These are phyloP conservation scores for Colletotrichum somersetense DNA, from an alignment of 2,329 filamentous ascomycete genomes.

Conservation along the genomic window DNA sequence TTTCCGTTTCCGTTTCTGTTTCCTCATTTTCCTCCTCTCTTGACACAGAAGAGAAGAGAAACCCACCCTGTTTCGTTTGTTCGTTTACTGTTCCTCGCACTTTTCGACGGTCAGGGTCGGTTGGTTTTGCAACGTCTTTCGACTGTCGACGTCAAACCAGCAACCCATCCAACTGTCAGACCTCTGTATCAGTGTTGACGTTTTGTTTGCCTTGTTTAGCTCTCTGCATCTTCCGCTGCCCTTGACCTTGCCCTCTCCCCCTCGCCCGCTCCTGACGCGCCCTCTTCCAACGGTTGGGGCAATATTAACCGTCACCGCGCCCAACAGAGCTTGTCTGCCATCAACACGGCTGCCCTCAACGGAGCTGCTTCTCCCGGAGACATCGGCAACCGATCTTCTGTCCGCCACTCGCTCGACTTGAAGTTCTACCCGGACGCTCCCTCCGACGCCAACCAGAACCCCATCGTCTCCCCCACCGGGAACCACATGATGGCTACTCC, in stretches of 20 bases:
- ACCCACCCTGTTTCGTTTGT: conserved; percentile 21
- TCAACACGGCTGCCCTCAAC: conserved; percentile 55
- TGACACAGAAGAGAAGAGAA: background rate
- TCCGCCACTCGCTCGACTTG: conserved; percentile 70
- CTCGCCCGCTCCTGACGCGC: conserved; percentile 71
- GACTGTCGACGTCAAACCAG: conserved; percentile 24
- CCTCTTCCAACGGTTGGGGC: conserved; percentile 67
- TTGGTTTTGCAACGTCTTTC: conserved; percentile 28
- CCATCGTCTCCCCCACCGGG: conserved; percentile 60
- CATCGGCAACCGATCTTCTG: conserved; percentile 60
- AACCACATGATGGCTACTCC: conserved; percentile 71
- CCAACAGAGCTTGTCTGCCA: conserved; percentile 68
- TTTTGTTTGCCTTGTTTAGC: conserved; percentile 61
- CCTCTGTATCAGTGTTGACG: conserved; percentile 48
- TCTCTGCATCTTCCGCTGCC: conserved; percentile 84
- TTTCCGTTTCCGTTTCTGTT: background rate
- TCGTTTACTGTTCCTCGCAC: conserved; percentile 12
- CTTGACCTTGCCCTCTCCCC: conserved; percentile 82
- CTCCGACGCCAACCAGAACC: conserved; percentile 51
- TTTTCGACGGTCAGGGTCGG: conserved; percentile 19
- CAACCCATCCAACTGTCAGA: conserved; percentile 42
- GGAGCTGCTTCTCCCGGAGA: conserved; percentile 57
- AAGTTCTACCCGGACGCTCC: conserved; percentile 63
- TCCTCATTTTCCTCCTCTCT: background rate
- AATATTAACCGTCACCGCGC: conserved; percentile 77